Conservation (phyloP, 345 rosid genomes). For the Eucalyptus leucophloia region DNA sequence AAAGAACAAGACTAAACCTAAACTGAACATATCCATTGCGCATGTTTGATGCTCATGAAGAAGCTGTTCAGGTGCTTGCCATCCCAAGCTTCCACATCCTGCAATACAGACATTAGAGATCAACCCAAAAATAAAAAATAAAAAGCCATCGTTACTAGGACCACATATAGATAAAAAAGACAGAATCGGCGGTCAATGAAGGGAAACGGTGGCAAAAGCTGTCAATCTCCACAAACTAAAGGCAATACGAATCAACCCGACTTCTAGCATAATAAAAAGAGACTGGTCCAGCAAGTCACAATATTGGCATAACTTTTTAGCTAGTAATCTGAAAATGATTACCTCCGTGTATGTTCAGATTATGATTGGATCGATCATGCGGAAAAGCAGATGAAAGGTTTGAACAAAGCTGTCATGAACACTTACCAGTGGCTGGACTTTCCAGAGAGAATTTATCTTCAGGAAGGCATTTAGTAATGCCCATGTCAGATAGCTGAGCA, state of each 20-base stretch:
- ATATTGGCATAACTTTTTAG: neutral
- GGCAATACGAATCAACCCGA: neutral
- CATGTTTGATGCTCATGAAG: slow-evolving; percentile 77
- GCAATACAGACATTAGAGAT: neutral
- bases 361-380: neutral
- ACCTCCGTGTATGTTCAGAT: neutral
- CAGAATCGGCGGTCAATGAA: neutral
- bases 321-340: too few relatives aligned
- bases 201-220: neutral
- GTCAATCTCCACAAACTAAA: neutral
- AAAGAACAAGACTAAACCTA: slow-evolving; percentile 83
- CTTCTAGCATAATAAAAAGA: neutral
- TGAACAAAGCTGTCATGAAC: neutral
- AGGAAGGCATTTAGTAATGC: slow-evolving; percentile 71
- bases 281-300: neutral
- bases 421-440: slow-evolving; percentile 61
- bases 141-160: neutral
- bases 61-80: slow-evolving; percentile 98
- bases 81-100: slow-evolving; percentile 98
- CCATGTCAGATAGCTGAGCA: slow-evolving; percentile 94
- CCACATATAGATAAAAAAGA: neutral
- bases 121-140: neutral
- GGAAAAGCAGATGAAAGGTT: neutral
- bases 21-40: slow-evolving; percentile 72
- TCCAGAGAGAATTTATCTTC: slow-evolving; percentile 71